These are phyloP conservation scores for Avena eriantha DNA, from an alignment of 176 grass and related monocot genomes.

Conservation along the genomic window DNA sequence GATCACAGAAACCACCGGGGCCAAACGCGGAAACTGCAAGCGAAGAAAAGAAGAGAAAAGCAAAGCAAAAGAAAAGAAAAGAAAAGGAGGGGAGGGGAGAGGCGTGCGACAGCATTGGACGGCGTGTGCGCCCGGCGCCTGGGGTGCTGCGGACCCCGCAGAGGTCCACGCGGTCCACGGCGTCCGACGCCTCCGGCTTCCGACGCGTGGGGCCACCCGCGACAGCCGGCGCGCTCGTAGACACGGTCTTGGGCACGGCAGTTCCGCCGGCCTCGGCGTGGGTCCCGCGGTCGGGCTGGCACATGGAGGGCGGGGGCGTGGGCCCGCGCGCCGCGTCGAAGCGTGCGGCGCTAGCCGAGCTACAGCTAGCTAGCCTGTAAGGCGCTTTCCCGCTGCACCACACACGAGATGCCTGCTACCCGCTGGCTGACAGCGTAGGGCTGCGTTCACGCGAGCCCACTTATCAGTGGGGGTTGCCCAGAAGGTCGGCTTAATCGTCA, in stretches of 20 bases:
- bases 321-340: conserved; percentile 16
- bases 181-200: background rate
- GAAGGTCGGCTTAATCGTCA: too few relatives aligned
- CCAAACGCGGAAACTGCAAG: background rate
- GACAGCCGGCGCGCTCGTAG: background rate
- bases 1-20: background rate
- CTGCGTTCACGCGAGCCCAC: accelerated
- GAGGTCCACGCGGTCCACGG: conserved; percentile 33
- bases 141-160: background rate
- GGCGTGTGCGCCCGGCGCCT: conserved; percentile 37
- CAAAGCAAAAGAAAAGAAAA: background rate
- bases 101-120: conserved; percentile 38
- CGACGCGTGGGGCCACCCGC: conserved; percentile 22
- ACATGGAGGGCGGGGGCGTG: conserved; percentile 1
- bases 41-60: background rate
- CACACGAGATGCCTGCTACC: accelerated
- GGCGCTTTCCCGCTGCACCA: background rate
- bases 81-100: background rate
- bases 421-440: background rate
- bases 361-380: conserved; percentile 19
- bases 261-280: background rate
- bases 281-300: conserved; percentile 1
- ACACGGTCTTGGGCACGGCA: background rate
- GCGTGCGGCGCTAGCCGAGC: conserved; percentile 12
- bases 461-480: background rate